A percentile compares a stretch with the other conserved stretches of the same genome.
phyloP scores from a whole-genome alignment of 495 filamentous ascomycete species.

The Mytilinidion resinicola region DNA sequence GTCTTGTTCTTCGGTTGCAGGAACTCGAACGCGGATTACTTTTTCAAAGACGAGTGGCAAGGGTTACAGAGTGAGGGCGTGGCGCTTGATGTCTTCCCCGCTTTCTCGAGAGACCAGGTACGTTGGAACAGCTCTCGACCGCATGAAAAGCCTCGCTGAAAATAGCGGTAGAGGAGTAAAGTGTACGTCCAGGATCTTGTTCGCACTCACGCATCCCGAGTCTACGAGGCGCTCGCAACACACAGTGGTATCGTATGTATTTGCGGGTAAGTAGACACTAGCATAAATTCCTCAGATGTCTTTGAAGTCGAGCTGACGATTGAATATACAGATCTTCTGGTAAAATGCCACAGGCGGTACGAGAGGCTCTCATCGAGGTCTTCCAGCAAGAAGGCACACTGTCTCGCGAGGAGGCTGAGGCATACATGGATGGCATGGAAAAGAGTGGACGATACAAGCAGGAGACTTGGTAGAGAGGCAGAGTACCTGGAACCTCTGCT shows the following conservation, averaged over 20 bases:
- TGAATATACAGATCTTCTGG: slow-evolving; percentile 31
- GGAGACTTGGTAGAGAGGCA: slow-evolving; percentile 59
- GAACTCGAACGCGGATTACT: slow-evolving; percentile 65
- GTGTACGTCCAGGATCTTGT: slow-evolving; percentile 87
- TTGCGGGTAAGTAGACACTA: slow-evolving; percentile 50
- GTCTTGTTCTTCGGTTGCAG: slow-evolving; percentile 76
- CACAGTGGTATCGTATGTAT: slow-evolving; percentile 58
- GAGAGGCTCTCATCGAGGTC: slow-evolving; percentile 70
- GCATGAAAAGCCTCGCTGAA: background rate
- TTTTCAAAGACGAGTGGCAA: slow-evolving; percentile 72
- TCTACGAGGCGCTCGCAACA: slow-evolving; percentile 54
- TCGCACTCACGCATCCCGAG: slow-evolving; percentile 48
- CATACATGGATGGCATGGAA: slow-evolving; percentile 56
- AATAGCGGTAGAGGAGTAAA: slow-evolving; percentile 46
- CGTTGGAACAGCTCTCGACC: background rate
- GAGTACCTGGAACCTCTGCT: too few relatives aligned
- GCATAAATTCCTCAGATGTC: too few relatives aligned
- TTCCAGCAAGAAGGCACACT: slow-evolving; percentile 45
- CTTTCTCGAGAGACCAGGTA: slow-evolving; percentile 74
- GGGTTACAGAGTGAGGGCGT: slow-evolving; percentile 22
- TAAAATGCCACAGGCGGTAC: slow-evolving; percentile 82
- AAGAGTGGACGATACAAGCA: slow-evolving; percentile 66
- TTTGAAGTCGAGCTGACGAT: too few relatives aligned
- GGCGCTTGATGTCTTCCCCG: slow-evolving; percentile 56
- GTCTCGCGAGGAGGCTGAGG: slow-evolving; percentile 48